Conservation (phyloP, 1,284 basidiomycete species). For the Puccinia coronata region DNA sequence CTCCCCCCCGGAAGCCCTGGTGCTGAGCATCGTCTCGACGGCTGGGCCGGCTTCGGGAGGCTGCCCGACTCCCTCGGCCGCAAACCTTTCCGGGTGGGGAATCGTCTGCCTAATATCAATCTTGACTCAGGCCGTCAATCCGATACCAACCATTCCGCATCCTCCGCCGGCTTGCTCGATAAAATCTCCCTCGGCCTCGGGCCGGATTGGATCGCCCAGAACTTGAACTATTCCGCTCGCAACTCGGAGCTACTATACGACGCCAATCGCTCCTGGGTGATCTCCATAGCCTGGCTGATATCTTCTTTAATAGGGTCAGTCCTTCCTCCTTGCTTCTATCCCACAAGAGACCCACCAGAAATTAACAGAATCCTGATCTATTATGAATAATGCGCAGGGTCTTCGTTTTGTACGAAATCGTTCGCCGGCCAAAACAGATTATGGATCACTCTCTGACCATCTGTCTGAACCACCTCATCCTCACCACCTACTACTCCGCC, state of each 20-base stretch:
- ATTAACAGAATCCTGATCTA: too few relatives aligned
- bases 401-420: slow-evolving; percentile 78
- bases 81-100: slow-evolving; percentile 8
- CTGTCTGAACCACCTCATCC: slow-evolving; percentile 80
- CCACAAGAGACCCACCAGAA: background rate
- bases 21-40: slow-evolving; percentile 34
- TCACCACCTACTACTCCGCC: slow-evolving; percentile 87
- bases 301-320: slow-evolving; percentile 37
- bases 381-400: too few relatives aligned
- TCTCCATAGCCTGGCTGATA: slow-evolving; percentile 29
- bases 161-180: background rate
- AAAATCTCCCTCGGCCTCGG: background rate
- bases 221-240: background rate
- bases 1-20: slow-evolving; percentile 65
- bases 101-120: background rate
- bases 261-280: slow-evolving; percentile 22
- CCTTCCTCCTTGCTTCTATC: background rate
- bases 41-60: slow-evolving; percentile 37
- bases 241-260: background rate
- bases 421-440: slow-evolving; percentile 86
- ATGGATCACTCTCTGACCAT: slow-evolving; percentile 91
- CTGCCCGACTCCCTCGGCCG: slow-evolving; percentile 11
- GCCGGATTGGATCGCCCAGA: slow-evolving; percentile 9
- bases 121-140: background rate
- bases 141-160: background rate